Conservation (phyloP, 306 rosid species). For the Castanea mollissima region DNA sequence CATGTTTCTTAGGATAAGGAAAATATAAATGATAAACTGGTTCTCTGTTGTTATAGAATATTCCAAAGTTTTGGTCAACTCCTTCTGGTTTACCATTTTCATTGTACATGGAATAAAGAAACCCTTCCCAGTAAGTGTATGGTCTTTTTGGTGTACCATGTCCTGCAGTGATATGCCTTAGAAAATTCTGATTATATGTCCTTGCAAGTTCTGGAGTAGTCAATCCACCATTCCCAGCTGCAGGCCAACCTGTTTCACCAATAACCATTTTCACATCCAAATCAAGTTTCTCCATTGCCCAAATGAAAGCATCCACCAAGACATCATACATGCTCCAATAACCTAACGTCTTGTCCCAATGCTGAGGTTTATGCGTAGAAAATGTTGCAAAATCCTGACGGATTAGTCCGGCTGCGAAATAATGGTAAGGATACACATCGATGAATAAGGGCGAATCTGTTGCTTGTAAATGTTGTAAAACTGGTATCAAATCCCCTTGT, state of each 20-base stretch:
- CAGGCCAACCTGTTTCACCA: constrained; percentile 47
- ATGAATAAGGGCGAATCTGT: background rate
- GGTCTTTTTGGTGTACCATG: constrained; percentile 45
- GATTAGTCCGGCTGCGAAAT: background rate
- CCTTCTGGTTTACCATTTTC: constrained; percentile 8
- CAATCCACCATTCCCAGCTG: constrained; percentile 22
- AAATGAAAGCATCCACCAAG: constrained; percentile 31
- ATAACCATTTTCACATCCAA: constrained; percentile 16
- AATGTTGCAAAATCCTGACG: background rate
- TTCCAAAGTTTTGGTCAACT: no score
- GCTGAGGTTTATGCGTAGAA: background rate
- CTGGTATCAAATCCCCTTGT: background rate
- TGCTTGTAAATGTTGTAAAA: background rate
- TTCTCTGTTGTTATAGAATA: no score
- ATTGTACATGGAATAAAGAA: constrained; percentile 33
- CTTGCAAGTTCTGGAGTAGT: constrained; percentile 18
- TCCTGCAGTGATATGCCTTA: background rate
- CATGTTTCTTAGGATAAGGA: no score
- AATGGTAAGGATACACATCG: background rate
- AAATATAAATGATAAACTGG: no score
- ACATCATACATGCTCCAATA: constrained; percentile 25
- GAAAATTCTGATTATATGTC: constrained; percentile 26
- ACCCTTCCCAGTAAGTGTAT: constrained; percentile 21
- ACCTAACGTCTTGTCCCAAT: background rate
- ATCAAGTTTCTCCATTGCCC: constrained; percentile 24